These are phyloP conservation scores for Grifola frondosa DNA, from an alignment of 1,284 basidiomycete species.

Conservation along the genomic window DNA sequence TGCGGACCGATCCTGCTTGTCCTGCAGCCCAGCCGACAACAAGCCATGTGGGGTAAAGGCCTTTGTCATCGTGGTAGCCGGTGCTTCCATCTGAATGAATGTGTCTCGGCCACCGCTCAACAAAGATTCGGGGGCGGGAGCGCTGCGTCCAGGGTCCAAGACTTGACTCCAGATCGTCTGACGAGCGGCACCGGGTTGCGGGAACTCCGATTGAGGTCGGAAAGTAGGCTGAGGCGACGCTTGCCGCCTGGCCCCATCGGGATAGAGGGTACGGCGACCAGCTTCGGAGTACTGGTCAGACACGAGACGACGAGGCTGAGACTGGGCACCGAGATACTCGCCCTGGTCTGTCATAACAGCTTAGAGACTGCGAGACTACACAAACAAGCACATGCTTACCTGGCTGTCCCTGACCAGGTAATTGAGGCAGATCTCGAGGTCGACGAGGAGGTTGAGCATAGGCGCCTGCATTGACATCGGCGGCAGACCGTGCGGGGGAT, in stretches of 20 bases:
- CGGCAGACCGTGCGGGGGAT: slow-evolving; percentile 28
- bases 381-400: slow-evolving; percentile 24
- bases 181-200: slow-evolving; percentile 49
- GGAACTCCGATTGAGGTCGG: slow-evolving; percentile 30
- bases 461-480: slow-evolving; percentile 22
- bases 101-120: slow-evolving; percentile 51
- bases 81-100: slow-evolving; percentile 81
- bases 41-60: slow-evolving; percentile 94
- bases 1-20: slow-evolving; percentile 93
- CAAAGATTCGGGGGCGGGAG: slow-evolving; percentile 34
- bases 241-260: slow-evolving; percentile 40
- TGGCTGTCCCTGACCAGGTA: slow-evolving; percentile 37
- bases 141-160: slow-evolving; percentile 66
- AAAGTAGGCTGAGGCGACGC: slow-evolving; percentile 43
- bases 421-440: slow-evolving; percentile 43
- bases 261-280: slow-evolving; percentile 38
- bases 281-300: slow-evolving; percentile 44
- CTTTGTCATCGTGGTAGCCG: slow-evolving; percentile 79
- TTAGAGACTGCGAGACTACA: not conserved
- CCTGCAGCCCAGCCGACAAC: slow-evolving; percentile 91
- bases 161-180: slow-evolving; percentile 85
- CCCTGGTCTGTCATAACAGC: slow-evolving; percentile 19
- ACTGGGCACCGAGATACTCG: slow-evolving; percentile 28
- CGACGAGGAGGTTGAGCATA: slow-evolving; percentile 33
- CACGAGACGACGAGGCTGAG: slow-evolving; percentile 26